These are phyloP conservation scores for Xylariaceae sp. DNA, from an alignment of 2,329 filamentous ascomycete genomes.

Conservation along the genomic window DNA sequence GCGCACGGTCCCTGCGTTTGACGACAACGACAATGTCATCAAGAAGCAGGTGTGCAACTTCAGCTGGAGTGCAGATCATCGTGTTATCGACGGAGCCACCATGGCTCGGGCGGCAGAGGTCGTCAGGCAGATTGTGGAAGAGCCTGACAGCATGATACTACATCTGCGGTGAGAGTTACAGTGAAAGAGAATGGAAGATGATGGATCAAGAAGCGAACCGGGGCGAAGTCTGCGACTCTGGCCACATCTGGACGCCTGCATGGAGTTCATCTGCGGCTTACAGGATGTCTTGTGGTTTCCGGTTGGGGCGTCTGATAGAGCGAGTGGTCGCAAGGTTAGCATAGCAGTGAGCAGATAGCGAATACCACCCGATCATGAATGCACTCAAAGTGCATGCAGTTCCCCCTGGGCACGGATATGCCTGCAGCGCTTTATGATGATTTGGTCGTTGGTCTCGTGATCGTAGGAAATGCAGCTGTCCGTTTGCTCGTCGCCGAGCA, in stretches of 20 bases:
- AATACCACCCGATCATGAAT: conserved; percentile 5
- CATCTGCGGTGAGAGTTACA: conserved; percentile 59
- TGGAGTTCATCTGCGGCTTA: conserved; percentile 6
- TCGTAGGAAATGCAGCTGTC: conserved; percentile 1
- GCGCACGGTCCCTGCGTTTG: conserved; percentile 77
- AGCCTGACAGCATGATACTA: conserved; percentile 82
- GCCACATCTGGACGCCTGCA: conserved; percentile 12
- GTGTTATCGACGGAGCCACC: conserved; percentile 90
- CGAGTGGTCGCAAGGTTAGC: conserved; percentile 16
- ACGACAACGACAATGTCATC: conserved; percentile 55
- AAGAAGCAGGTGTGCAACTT: conserved; percentile 81
- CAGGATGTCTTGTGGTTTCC: conserved; percentile 3
- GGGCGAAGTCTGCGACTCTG: no score
- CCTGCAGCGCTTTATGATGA: conserved; percentile 8
- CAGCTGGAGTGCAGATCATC: conserved; percentile 94
- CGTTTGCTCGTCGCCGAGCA: background rate
- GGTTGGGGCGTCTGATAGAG: conserved; percentile 7
- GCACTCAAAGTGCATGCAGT: conserved; percentile 1
- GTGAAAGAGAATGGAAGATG: no score
- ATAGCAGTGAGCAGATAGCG: conserved; percentile 9
- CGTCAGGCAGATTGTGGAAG: conserved; percentile 74
- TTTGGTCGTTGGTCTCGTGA: conserved; percentile 1
- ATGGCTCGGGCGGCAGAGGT: conserved; percentile 86
- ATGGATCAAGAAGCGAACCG: no score
- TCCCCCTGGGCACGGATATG: conserved; percentile 6